Evolutionary conservation across 1,284 basidiomycete species (phyloP).

Genomic region (Trichosporon faecale): DNA sequence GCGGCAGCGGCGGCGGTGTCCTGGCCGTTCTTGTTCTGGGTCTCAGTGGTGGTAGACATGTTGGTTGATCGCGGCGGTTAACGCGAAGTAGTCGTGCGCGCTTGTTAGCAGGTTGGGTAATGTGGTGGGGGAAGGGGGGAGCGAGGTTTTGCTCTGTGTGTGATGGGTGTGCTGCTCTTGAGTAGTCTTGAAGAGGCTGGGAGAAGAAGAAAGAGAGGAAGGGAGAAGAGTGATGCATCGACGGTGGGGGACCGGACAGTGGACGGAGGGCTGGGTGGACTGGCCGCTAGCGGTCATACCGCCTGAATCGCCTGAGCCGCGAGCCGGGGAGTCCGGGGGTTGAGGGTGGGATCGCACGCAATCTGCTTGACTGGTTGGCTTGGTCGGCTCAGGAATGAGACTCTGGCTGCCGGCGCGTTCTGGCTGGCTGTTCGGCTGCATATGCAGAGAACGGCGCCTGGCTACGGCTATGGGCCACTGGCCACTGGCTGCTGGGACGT

Average conservation of each 20-base stretch:
- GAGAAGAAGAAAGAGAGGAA: slow-evolving; percentile 20
- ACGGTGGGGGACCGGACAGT: neutral
- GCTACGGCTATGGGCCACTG: too few relatives aligned
- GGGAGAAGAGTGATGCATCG: neutral
- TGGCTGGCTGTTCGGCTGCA: neutral
- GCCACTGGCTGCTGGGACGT: neutral
- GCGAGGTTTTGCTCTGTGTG: slow-evolving; percentile 14
- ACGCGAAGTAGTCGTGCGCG: slow-evolving; percentile 18
- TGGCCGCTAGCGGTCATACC: neutral
- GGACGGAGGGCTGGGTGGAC: neutral
- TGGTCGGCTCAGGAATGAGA: neutral
- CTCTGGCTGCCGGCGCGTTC: neutral
- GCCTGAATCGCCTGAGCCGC: neutral
- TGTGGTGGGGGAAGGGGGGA: slow-evolving; percentile 15
- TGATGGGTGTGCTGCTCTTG: slow-evolving; percentile 21
- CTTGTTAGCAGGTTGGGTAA: slow-evolving; percentile 12
- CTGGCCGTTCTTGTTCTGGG: slow-evolving; percentile 5
- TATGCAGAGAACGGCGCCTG: neutral
- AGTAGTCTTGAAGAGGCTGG: slow-evolving; percentile 33
- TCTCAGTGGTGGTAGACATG: slow-evolving; percentile 26
- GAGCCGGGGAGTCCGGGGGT: neutral
- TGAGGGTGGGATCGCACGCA: neutral
- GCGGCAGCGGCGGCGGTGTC: slow-evolving; percentile 1
- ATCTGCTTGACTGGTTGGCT: neutral
- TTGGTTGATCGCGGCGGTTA: slow-evolving; percentile 15